These are phyloP conservation scores for Avena sativa DNA, from an alignment of 176 grass and related monocot species.

Conservation along the genomic window DNA sequence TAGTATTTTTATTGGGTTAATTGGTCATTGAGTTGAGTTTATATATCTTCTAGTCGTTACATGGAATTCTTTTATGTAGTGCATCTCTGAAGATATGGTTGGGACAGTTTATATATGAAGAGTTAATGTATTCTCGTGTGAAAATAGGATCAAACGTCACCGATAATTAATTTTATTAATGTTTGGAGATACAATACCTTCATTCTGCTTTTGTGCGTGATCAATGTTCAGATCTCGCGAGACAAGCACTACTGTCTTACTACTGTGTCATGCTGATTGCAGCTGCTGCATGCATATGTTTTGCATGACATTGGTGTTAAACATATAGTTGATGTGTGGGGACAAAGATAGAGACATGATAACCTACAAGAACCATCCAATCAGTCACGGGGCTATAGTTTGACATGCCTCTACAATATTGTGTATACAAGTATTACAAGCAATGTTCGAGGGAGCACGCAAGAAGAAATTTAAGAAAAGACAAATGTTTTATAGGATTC, in stretches of 20 bases:
- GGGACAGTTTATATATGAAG: neutral
- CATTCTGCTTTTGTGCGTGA: neutral
- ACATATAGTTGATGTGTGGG: slow-evolving; percentile 25
- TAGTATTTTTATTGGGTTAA: neutral
- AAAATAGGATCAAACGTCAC: neutral
- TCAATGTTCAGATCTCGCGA: slow-evolving; percentile 14
- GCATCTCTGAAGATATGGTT: neutral
- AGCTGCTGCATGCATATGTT: slow-evolving; percentile 32
- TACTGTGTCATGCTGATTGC: neutral
- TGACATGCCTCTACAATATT: neutral
- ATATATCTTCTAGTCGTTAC: neutral
- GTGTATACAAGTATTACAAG: neutral
- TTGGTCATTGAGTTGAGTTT: neutral
- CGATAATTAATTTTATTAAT: neutral
- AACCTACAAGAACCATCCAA: slow-evolving; percentile 9
- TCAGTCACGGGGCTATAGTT: neutral
- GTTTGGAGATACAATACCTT: neutral
- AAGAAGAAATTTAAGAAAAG: neutral
- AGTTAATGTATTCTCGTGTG: slow-evolving; percentile 2
- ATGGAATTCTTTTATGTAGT: neutral
- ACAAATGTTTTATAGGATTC: neutral
- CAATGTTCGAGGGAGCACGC: neutral
- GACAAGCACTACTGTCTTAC: slow-evolving; percentile 18
- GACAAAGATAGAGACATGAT: slow-evolving; percentile 16
- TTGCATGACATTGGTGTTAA: slow-evolving; percentile 8